Conservation (phyloP, 345 rosid species). For the Alliaria petiolata region DNA sequence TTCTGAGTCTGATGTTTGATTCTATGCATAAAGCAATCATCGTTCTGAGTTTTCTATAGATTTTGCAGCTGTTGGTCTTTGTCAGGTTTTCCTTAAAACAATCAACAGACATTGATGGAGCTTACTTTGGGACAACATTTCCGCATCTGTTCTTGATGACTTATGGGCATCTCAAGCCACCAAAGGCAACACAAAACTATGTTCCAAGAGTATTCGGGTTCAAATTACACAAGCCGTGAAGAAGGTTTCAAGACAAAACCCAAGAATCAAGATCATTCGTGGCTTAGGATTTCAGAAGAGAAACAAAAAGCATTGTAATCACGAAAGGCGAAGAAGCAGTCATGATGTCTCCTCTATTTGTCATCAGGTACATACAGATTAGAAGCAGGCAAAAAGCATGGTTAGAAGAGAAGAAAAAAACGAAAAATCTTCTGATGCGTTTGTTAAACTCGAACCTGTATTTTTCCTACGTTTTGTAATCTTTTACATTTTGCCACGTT, state of each 20-base stretch:
- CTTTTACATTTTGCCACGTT: too few species aligned
- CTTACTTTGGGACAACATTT: slow-evolving; percentile 87
- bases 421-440: not conserved
- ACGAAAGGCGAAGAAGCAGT: slow-evolving; percentile 14
- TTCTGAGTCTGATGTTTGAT: slow-evolving; percentile 2
- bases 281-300: slow-evolving; percentile 18
- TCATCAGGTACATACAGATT: slow-evolving; percentile 20
- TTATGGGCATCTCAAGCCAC: slow-evolving; percentile 86
- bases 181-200: slow-evolving; percentile 67
- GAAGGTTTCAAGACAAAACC: not conserved
- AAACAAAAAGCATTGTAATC: slow-evolving; percentile 28
- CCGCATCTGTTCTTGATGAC: slow-evolving; percentile 91
- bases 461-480: not conserved
- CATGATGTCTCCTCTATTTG: slow-evolving; percentile 4
- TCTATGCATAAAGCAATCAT: not conserved
- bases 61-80: not conserved
- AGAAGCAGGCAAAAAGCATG: slow-evolving; percentile 12
- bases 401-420: not conserved
- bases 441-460: slow-evolving; percentile 12
- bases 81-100: slow-evolving; percentile 40
- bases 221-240: slow-evolving; percentile 68
- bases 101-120: slow-evolving; percentile 84
- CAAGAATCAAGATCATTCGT: slow-evolving; percentile 8
- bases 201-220: slow-evolving; percentile 93
- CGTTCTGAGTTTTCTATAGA: not conserved